Conservation (phyloP, 306 rosid species). For the Prunus campanulata region DNA sequence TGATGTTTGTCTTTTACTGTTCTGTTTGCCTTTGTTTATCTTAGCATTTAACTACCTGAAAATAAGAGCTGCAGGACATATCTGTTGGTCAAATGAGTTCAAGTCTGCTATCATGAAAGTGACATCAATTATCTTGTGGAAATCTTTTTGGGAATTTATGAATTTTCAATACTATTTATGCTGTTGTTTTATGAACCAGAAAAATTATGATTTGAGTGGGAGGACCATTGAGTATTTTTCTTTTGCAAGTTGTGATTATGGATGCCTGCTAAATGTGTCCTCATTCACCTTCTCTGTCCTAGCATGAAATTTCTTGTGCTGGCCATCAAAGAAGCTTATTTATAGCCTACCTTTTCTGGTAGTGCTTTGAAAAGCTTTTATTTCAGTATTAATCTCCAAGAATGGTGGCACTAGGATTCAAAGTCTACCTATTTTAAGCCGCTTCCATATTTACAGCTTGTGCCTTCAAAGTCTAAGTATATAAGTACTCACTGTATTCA, state of each 20-base stretch:
- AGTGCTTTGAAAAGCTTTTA: conserved; percentile 15
- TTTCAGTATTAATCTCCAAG: conserved; percentile 19
- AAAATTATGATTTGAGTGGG: conserved; percentile 34
- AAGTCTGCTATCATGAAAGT: conserved; percentile 31
- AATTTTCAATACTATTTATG: conserved; percentile 24
- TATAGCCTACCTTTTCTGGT: conserved; percentile 14
- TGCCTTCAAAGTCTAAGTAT: conserved; percentile 28
- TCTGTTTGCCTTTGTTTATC: conserved; percentile 2
- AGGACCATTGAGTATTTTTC: conserved; percentile 55
- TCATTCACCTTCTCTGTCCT: conserved; percentile 42
- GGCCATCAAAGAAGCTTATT: conserved; percentile 22
- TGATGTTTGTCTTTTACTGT: conserved; percentile 1
- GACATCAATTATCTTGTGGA: conserved; percentile 30
- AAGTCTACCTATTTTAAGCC: conserved; percentile 4
- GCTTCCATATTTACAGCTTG: conserved; percentile 47
- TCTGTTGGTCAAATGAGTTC: neutral
- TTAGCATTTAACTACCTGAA: conserved; percentile 6
- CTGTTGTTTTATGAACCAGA: conserved; percentile 29
- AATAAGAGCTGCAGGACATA: conserved; percentile 13
- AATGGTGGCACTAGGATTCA: conserved; percentile 29
- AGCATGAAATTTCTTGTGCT: conserved; percentile 27
- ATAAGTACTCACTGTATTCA: conserved; percentile 16
- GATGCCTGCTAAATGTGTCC: conserved; percentile 40
- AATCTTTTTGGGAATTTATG: conserved; percentile 13
- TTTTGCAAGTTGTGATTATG: conserved; percentile 68